Evolutionary conservation across 2,329 filamentous ascomycete species (phyloP).

Genomic region (Cryphonectria nitschkei): DNA sequence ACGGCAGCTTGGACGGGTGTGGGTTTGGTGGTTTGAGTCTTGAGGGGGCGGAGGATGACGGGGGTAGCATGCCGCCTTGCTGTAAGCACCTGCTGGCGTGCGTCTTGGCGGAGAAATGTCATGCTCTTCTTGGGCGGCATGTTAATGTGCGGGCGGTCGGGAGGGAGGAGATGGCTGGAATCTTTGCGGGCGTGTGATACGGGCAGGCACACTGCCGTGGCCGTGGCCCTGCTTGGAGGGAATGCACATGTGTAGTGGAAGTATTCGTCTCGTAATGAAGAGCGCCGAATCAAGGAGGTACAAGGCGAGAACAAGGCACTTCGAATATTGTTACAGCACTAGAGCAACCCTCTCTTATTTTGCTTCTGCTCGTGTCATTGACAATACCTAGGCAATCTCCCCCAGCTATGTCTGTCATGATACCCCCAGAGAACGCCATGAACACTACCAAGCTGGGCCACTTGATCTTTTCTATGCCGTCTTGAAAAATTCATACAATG

Average conservation of each 20-base stretch:
- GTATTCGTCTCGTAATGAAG: too few species aligned
- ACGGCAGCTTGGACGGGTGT: slow-evolving; percentile 24
- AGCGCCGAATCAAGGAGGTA: neutral
- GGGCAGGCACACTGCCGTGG: neutral
- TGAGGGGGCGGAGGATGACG: slow-evolving; percentile 37
- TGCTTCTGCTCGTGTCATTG: slow-evolving; percentile 27
- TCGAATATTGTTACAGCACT: neutral
- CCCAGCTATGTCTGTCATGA: slow-evolving; percentile 27
- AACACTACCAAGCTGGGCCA: slow-evolving; percentile 33
- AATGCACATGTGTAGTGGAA: neutral
- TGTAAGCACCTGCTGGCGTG: slow-evolving; percentile 94
- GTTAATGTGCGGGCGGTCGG: slow-evolving; percentile 59
- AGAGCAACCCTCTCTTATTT: neutral
- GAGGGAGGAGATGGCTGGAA: slow-evolving; percentile 73
- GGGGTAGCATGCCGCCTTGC: slow-evolving; percentile 51
- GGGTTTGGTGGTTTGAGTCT: slow-evolving; percentile 56
- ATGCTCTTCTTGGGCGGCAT: slow-evolving; percentile 56
- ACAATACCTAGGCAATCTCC: slow-evolving; percentile 13
- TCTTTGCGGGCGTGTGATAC: slow-evolving; percentile 53
- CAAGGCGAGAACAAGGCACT: neutral
- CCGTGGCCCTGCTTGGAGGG: neutral
- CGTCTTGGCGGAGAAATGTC: slow-evolving; percentile 71
- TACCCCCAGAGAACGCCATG: slow-evolving; percentile 24
- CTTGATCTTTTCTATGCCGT: slow-evolving; percentile 30
- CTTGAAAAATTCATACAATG: slow-evolving; percentile 34